A percentile compares a stretch with the other conserved stretches of the same genome.
These are phyloP conservation scores for Nannochloris sp. DNA, from an alignment of 139 green algal species.

Conservation along the genomic window DNA sequence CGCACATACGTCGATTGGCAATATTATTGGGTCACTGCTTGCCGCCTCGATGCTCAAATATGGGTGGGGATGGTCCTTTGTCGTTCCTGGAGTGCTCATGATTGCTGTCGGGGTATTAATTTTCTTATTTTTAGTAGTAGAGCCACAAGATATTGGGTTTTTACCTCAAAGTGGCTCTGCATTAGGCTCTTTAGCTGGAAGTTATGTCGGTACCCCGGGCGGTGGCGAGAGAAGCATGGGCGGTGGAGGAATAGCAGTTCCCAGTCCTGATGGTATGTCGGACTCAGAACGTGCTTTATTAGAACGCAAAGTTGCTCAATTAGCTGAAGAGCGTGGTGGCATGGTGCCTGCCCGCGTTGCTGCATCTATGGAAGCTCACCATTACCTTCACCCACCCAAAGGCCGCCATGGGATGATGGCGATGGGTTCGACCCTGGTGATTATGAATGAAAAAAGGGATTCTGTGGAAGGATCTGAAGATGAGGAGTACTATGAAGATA, in stretches of 20 bases:
- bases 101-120: conserved; percentile 38
- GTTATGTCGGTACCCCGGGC: conserved; percentile 4
- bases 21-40: conserved; percentile 84
- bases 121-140: conserved; percentile 70
- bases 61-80: conserved; percentile 89
- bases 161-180: conserved; percentile 24
- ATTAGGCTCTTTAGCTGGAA: conserved; percentile 12
- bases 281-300: conserved; percentile 18
- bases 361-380: conserved; percentile 21
- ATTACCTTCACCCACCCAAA: conserved; percentile 6
- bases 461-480: not conserved
- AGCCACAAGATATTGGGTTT: conserved; percentile 72
- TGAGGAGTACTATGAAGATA: too few species aligned
- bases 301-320: conserved; percentile 16
- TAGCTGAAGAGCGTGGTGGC: conserved; percentile 9
- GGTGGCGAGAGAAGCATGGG: too few species aligned
- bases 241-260: too few species aligned
- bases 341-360: conserved; percentile 19
- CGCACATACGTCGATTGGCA: conserved; percentile 85
- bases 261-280: conserved; percentile 8
- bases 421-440: conserved; percentile 31
- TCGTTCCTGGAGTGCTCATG: conserved; percentile 57
- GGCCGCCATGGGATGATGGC: conserved; percentile 25
- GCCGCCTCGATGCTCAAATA: conserved; percentile 56
- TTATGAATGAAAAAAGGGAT: conserved; percentile 17